Evolutionary conservation across 2,329 filamentous ascomycete genomes (phyloP), one percentile per base, ranked within the genome.

Genomic region (Hymenoscyphus albidus): DNA sequence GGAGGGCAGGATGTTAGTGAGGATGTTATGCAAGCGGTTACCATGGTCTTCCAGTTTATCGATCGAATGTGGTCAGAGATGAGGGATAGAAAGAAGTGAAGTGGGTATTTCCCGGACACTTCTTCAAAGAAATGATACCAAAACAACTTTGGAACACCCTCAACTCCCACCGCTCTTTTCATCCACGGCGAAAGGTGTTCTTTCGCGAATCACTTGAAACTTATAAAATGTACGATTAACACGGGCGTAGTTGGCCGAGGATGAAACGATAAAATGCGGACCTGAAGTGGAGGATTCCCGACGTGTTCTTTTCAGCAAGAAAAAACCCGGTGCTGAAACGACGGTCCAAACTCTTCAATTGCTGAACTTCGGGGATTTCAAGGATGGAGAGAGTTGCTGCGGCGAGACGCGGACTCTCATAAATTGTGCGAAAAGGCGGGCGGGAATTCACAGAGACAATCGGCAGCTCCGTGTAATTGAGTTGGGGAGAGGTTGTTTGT

Each of bases 41-140:
- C 94, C 12, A 90, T 91, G 6, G 88, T 97, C 10, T 99, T 98
- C 73, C 94, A 98, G 78, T 88, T 93, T 38, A 84, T 98, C 58
- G 95, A 99, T 79, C 82, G 80, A 61, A 78, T 97, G 72, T 96
- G 92, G 90, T 84, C 80, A 62, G 88, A 92, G 39, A 35, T 69
- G 9, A 66, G 69, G 39, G 64, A 69, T 60, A 59, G 61, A 38
- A 68, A 70, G 62, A 69, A 62, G 42, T 70, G 61, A 71, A 42
- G 27, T 51, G 40, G 44, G 44, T 51, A 51, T 51, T 51, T 22
- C 44, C 44, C 44, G 44, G 18, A 6, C 9, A 51, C n/a, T 51
- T 51, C 14, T 16, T n/a, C 42, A 16, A 18, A n/a, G n/a, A 48
- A 48, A 35, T 3, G 27, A 27, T 27, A 27, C 27, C 27, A 35